Conservation (phyloP, 75 land plant genomes). For the Cryptomeria japonica region DNA sequence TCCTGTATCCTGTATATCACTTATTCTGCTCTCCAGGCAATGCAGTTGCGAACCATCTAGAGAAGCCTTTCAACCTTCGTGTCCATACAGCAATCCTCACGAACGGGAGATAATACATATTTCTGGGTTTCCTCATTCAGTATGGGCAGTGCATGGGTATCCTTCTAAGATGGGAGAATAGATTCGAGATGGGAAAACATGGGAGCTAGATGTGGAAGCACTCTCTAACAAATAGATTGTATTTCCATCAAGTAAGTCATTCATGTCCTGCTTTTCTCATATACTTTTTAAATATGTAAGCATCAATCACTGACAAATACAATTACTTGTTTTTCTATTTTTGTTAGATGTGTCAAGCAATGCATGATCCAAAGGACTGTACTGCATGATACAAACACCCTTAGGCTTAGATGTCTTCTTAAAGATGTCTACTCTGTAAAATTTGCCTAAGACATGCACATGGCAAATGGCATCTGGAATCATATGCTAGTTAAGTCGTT, state of each 20-base stretch:
- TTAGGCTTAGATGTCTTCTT: too few species aligned
- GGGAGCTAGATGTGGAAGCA: background rate
- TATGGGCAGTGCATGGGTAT: background rate
- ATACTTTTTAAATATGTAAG: too few species aligned
- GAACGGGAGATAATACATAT: slow-evolving; percentile 78
- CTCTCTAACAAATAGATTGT: slow-evolving; percentile 11
- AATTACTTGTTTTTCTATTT: too few species aligned
- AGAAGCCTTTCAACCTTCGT: slow-evolving; percentile 48
- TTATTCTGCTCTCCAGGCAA: slow-evolving; percentile 72
- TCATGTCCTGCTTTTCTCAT: background rate
- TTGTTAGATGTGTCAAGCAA: too few species aligned
- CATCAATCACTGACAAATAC: too few species aligned
- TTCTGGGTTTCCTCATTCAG: slow-evolving; percentile 81
- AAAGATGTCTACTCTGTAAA: too few species aligned
- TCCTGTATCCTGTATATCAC: slow-evolving; percentile 72
- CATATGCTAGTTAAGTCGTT: too few species aligned
- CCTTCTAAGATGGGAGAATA: background rate
- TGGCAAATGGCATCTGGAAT: too few species aligned
- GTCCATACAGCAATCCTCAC: slow-evolving; percentile 89
- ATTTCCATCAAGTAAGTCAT: slow-evolving; percentile 14
- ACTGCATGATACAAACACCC: too few species aligned
- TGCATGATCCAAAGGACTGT: too few species aligned
- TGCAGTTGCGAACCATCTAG: slow-evolving; percentile 36
- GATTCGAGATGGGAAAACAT: too few species aligned
- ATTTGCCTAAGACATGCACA: too few species aligned